Base-by-base conservation (phyloP, 179 eudicot species). In the Beta macrorhiza region DNA sequence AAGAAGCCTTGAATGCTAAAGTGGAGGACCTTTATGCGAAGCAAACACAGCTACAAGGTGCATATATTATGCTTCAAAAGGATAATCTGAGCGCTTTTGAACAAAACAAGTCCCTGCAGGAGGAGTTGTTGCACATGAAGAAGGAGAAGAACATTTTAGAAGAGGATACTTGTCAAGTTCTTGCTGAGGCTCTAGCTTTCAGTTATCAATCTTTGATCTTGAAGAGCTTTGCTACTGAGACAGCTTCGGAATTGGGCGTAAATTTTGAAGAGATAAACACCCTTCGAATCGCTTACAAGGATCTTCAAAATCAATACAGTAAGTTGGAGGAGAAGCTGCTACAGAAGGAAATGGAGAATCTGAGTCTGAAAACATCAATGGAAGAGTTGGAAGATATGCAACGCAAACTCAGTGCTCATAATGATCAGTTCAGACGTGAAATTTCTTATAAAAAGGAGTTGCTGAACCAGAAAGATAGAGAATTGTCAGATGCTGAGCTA, bases 331-430 rank as follows among this genome's bases (percentile, higher is more conserved):
- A 74, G 51, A 83, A 84, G 81, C 72, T 93, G 76, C 82, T 84
- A 75, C 83, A 86, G 83, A 88, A 88, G 84, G 91, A 89, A 82
- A 77, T 78, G 37, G 97, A 93, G 85, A 93, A 89, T 83, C 61
- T 84, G 80, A 79, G 79, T 49, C 84, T 93, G 81, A 87, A 85
- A 72, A 87, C 88, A 72, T 86, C 88, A 8, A 56, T 88, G 77
- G 52, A 82, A 62, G 84, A 80, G 80, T 81, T 90, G 82, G 90
- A 88, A 71, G 86, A 85, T 81, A 89, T 85, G 85, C 89, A 90
- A 65, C 84, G 53, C 44, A 92, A 86, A 81, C 84, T 90, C 62
- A 84, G 76, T 83, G 88, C 83, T 75, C 79, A 79, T 72, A 90
- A 89, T 82, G 81, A 74, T 77, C 84, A 87, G 61, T 67, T 93